Evolutionary conservation across 257 asterid species (phyloP).

Genomic region (Linderniella brevidens): DNA sequence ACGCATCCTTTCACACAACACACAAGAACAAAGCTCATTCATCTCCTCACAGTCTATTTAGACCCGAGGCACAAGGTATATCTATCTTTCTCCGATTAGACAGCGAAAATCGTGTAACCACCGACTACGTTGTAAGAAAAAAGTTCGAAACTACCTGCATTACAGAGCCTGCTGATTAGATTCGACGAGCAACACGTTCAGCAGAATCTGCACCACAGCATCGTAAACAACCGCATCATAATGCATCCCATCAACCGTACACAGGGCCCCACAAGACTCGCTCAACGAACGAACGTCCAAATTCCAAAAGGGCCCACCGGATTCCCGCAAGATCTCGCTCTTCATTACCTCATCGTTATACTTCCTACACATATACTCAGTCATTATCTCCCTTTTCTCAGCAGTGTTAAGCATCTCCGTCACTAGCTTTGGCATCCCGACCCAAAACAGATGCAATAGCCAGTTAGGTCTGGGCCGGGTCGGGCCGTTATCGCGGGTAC

Average conservation of each 20-base stretch:
- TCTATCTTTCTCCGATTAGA: too few species aligned
- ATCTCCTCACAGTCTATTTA: too few species aligned
- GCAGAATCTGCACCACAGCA: conserved; percentile 62
- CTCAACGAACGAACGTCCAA: conserved; percentile 58
- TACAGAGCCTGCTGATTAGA: conserved; percentile 54
- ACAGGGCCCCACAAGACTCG: conserved; percentile 42
- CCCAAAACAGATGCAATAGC: conserved; percentile 72
- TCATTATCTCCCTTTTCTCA: conserved; percentile 69
- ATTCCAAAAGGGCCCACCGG: conserved; percentile 60
- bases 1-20: too few species aligned
- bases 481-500: conserved; percentile 15
- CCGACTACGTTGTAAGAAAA: too few species aligned
- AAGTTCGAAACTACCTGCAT: too few species aligned
- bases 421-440: conserved; percentile 75
- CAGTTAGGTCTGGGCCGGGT: conserved; percentile 17
- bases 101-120: too few species aligned
- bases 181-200: conserved; percentile 75
- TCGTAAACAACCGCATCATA: conserved; percentile 60
- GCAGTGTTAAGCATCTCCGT: conserved; percentile 55
- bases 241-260: conserved; percentile 91
- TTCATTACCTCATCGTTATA: conserved; percentile 35
- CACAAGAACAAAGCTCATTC: too few species aligned
- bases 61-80: too few species aligned
- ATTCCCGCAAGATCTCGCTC: conserved; percentile 37
- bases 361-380: conserved; percentile 20